A percentile compares a stretch with the other conserved stretches of the same genome.
These are phyloP conservation scores for Meyerozyma sp. DNA, from an alignment of 1,139 yeast genomes.

Conservation along the genomic window DNA sequence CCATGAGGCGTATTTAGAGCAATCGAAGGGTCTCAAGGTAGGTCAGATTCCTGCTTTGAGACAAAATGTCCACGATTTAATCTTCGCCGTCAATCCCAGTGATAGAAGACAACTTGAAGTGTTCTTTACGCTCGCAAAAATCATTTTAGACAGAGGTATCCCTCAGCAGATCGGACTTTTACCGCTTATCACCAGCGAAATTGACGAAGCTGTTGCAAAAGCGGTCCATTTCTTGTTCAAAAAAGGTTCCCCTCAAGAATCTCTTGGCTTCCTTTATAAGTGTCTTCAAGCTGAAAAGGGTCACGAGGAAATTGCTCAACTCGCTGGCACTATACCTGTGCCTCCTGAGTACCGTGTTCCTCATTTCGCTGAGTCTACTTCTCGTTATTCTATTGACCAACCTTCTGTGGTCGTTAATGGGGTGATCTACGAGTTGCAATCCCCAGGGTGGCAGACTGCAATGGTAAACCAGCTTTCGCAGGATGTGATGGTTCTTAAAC, in stretches of 20 bases:
- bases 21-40: constrained; percentile 17
- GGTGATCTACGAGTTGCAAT: constrained; percentile 40
- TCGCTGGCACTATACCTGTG: constrained; percentile 19
- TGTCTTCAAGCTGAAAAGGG: constrained; percentile 21
- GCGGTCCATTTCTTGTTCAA: constrained; percentile 30
- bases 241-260: constrained; percentile 28
- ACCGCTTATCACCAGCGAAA: constrained; percentile 43
- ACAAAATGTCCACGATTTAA: constrained; percentile 72
- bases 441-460: constrained; percentile 34
- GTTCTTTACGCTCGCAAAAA: constrained; percentile 43
- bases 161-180: constrained; percentile 82
- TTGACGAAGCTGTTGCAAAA: constrained; percentile 25
- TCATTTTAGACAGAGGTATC: constrained; percentile 51
- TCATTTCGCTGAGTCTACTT: constrained; percentile 11
- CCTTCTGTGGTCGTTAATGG: constrained; percentile 74
- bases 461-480: constrained; percentile 36
- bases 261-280: constrained; percentile 38
- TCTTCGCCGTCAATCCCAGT: constrained; percentile 65
- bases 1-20: constrained; percentile 29
- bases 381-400: constrained; percentile 32
- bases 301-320: constrained; percentile 19
- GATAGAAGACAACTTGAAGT: constrained; percentile 43
- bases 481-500: constrained; percentile 28
- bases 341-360: constrained; percentile 9
- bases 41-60: constrained; percentile 67